Base-by-base conservation (phyloP, 2,329 filamentous ascomycete genomes). In the Trichophyton schoenleinii region DNA sequence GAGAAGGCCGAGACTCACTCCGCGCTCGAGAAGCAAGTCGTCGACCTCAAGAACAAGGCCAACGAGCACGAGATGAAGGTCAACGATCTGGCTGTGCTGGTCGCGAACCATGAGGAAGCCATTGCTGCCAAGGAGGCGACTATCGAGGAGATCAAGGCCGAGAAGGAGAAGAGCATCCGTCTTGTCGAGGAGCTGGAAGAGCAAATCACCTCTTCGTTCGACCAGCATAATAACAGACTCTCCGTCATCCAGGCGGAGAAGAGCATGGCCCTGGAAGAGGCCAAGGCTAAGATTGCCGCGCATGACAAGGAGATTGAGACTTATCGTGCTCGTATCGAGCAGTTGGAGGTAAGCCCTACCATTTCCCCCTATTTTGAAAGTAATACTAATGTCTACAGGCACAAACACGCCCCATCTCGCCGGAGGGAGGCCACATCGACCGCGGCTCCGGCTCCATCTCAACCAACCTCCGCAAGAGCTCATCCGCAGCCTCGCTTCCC, bases 171-270 rank as follows among this genome's bases (percentile, higher is more conserved):
- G 81, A 95, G 94, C 73, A 88, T 89, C 48, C 85, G 90, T 22
- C 80, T 99, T 11, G 89, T 99, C 7, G 90, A 97, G 72, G 92
- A 99, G 75, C 85, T 99, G 3, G 94, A 99, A 74, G 92, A 97
- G 68, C 94, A 99, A 74, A 84, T 99, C 60, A 91, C 92, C 70
- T 89, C 83, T 71, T 96, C 94, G 76, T 99, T 91, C 74, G 94
- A 99, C 70, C 89, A 96, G 72, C 91, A 92, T 63, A 89, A 96
- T 73, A 95, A 96, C 76, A 86, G 92, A 60, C 78, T 97, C 60
- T 96, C 91, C 59, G 86, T 88, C 57, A 79, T 92, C 57, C 87
- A 91, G 70, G 83, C 84, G 18, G 88, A 91, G 74, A 86, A 87
- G 57, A 83, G 86, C 63, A 80, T 81, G 59, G 86, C 91, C 68